Percentiles rank a stretch among this genome's conserved stretches.
These are phyloP conservation scores for Prosopis cineraria DNA, from an alignment of 306 rosid genomes.

Conservation along the genomic window DNA sequence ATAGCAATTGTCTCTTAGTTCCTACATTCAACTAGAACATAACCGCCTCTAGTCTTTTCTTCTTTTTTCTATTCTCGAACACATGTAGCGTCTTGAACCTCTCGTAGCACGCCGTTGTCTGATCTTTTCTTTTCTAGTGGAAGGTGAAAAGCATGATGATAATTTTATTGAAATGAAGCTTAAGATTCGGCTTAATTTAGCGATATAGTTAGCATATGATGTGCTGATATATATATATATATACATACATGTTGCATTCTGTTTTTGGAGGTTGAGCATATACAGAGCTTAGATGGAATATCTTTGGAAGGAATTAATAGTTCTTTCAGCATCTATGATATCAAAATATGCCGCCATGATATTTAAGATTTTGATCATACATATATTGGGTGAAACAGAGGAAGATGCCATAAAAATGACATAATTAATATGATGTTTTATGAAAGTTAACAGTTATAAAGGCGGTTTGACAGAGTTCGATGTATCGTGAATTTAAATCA, in stretches of 20 bases:
- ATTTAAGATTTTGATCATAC: not conserved
- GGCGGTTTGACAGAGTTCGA: not conserved
- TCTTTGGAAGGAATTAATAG: not conserved
- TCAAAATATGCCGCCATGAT: not conserved
- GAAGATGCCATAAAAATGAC: not conserved
- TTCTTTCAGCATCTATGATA: not conserved
- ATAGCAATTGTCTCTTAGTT: constrained; percentile 5
- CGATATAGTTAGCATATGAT: not conserved
- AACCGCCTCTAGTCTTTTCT: not conserved
- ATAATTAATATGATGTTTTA: not conserved
- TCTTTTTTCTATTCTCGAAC: not conserved
- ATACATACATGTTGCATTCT: too few relatives aligned
- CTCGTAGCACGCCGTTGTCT: not conserved
- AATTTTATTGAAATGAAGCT: constrained; percentile 6
- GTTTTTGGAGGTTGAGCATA: not conserved
- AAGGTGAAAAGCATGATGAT: constrained; percentile 15
- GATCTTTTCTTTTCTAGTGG: constrained; percentile 9
- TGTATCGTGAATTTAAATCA: not conserved
- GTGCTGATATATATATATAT: too few relatives aligned
- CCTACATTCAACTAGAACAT: not conserved
- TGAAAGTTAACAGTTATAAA: not conserved
- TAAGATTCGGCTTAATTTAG: not conserved
- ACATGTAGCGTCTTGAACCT: not conserved
- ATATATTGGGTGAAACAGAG: not conserved
- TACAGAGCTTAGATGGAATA: not conserved